Evolutionary conservation across 345 rosid species (phyloP), one percentile per base, ranked within the genome.

Genomic region (Citrus trifoliata): DNA sequence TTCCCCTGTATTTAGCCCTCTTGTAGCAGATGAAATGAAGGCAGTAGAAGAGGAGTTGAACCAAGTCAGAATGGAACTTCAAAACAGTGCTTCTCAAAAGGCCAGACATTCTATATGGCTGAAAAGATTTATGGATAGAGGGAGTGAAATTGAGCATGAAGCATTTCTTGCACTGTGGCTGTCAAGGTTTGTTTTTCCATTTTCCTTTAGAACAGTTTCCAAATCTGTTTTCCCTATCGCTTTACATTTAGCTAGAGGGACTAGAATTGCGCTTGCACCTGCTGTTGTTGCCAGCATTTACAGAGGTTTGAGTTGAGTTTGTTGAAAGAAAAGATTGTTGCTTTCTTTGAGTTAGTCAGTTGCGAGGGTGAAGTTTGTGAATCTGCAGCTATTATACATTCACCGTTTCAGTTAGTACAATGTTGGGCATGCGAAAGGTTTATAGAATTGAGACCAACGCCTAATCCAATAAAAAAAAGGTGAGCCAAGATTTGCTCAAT

Each of bases 391-490:
- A 65, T 32, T 7, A 18, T 82, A 73, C 28, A 69, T 76, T 84
- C 89, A 35, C 87, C 83, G 14, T 69, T 87, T 64, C 71, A 59
- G 30, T 9, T 89, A 18, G 88, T 86, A 40, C 84, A 81, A 77
- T 64, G 80, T 55, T 87, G 83, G 89, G 81, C 67, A 0, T 83
- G 87, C 87, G 88, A 84, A 85, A 86, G 90, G 70, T 86, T 84
- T 75, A 28, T 28, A 16, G 51, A 66, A 6, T 63, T 84, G 64
- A 76, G 62, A 24, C 86, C 87, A 7, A 58, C 32, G 19, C 89
- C 87, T 40, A 82, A 77, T 32, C n/a, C 37, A 53, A 79, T 79
- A 5, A 32, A 63, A 37, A 37, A 19, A 33, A 5, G 83, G 83
- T 38, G 83, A 77, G 35, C 76, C 90, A 2, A 84, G 86, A 40